Conservation (phyloP, 306 rosid species). For the Prunus fruticosa region DNA sequence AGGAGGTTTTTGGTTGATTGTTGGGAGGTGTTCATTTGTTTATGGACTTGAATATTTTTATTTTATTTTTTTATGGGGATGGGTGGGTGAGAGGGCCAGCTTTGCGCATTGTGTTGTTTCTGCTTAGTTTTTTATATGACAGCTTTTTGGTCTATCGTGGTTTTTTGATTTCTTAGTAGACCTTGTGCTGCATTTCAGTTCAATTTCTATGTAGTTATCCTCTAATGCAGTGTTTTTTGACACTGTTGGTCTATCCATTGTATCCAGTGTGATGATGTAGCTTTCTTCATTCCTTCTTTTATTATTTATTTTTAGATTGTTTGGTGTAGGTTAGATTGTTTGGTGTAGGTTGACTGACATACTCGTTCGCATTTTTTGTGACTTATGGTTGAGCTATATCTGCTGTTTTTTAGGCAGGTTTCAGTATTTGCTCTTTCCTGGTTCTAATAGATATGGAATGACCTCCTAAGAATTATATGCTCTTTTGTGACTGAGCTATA, state of each 20-base stretch:
- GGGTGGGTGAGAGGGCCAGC: background rate
- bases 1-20: background rate
- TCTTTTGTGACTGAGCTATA: background rate
- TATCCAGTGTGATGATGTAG: background rate
- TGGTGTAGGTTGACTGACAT: background rate
- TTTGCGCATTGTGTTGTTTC: background rate
- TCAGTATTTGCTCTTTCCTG: background rate
- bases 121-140: background rate
- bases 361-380: background rate
- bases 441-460: background rate
- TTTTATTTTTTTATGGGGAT: background rate
- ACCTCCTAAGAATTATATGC: background rate
- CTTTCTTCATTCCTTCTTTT: background rate
- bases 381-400: background rate
- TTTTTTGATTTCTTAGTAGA: background rate
- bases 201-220: background rate
- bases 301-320: background rate
- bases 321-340: background rate
- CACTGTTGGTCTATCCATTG: background rate
- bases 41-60: background rate
- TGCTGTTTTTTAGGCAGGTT: background rate
- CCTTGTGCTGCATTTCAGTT: background rate
- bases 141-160: background rate
- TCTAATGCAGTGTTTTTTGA: background rate
- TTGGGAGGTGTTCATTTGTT: background rate